phyloP scores from a whole-genome alignment of 116 monocot species.

The Zostera marina region DNA sequence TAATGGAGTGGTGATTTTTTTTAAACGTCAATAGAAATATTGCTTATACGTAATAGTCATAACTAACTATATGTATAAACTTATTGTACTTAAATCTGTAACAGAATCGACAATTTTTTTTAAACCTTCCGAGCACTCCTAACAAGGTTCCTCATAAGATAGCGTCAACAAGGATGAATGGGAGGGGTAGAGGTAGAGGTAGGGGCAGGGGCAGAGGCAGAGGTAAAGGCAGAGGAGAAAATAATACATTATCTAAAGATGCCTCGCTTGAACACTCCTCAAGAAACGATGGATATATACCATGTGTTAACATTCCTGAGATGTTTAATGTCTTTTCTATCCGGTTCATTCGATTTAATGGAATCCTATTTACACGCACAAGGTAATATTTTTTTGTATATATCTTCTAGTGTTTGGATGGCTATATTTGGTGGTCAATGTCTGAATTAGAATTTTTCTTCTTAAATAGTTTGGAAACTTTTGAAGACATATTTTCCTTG shows the following conservation, averaged over 20 bases:
- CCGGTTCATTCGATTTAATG: conserved; percentile 84
- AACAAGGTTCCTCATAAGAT: conserved; percentile 27
- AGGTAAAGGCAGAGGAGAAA: conserved; percentile 15
- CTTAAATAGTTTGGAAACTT: conserved; percentile 75
- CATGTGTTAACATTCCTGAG: conserved; percentile 31
- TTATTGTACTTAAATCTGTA: background rate
- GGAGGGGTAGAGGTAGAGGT: conserved; percentile 48
- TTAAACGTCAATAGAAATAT: background rate
- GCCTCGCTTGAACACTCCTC: conserved; percentile 16
- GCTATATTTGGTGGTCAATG: background rate
- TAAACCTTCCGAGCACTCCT: conserved; percentile 36
- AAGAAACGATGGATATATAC: conserved; percentile 24
- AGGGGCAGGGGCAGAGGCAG: background rate
- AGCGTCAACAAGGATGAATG: conserved; percentile 17
- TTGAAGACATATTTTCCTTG: conserved; percentile 54
- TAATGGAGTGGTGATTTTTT: no score
- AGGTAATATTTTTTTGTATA: conserved; percentile 31
- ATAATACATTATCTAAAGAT: conserved; percentile 32
- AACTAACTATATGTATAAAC: background rate
- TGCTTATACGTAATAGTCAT: background rate
- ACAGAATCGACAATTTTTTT: conserved; percentile 72
- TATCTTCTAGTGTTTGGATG: background rate
- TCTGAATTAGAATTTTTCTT: background rate
- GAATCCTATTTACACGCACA: conserved; percentile 91
- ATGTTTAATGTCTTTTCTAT: conserved; percentile 51